phyloP scores from a whole-genome alignment of 306 rosid species.

The Trichosanthes cucumerina region DNA sequence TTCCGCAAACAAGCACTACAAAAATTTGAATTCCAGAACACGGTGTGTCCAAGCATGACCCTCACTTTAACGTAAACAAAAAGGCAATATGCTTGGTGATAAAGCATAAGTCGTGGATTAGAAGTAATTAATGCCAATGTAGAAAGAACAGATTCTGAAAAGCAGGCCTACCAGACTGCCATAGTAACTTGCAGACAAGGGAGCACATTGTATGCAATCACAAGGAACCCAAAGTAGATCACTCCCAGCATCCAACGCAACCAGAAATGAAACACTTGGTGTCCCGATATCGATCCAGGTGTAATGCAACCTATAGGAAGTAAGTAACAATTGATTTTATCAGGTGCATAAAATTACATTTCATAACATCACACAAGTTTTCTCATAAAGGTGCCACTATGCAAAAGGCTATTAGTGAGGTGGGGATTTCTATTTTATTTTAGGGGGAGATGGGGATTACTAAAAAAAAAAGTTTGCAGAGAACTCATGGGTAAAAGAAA shows the following conservation, averaged over 20 bases:
- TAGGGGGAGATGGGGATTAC: not conserved
- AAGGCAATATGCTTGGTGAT: not conserved
- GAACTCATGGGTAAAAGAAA: not conserved
- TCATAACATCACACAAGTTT: not conserved
- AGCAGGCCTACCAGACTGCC: slow-evolving; percentile 49
- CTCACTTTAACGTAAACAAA: not conserved
- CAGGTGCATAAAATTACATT: not conserved
- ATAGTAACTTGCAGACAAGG: slow-evolving; percentile 59
- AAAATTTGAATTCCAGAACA: not conserved
- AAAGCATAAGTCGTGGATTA: not conserved
- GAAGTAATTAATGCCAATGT: not conserved
- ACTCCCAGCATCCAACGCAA: slow-evolving; percentile 91
- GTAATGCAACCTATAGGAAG: slow-evolving; percentile 66
- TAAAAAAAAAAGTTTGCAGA: not conserved
- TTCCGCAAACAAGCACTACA: not conserved
- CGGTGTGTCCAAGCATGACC: not conserved
- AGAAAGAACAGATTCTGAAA: slow-evolving; percentile 2
- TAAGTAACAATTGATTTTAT: not conserved
- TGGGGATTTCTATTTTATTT: not conserved
- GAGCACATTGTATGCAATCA: slow-evolving; percentile 84
- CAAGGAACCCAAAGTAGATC: slow-evolving; percentile 96
- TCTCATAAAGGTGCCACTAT: not conserved
- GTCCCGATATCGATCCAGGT: slow-evolving; percentile 91
- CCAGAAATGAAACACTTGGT: slow-evolving; percentile 83
- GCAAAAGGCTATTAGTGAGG: not conserved